A percentile compares a stretch with the other conserved stretches of the same genome.
Conservation (phyloP, 345 rosid species). For the Eucalyptus erythrocorys region DNA sequence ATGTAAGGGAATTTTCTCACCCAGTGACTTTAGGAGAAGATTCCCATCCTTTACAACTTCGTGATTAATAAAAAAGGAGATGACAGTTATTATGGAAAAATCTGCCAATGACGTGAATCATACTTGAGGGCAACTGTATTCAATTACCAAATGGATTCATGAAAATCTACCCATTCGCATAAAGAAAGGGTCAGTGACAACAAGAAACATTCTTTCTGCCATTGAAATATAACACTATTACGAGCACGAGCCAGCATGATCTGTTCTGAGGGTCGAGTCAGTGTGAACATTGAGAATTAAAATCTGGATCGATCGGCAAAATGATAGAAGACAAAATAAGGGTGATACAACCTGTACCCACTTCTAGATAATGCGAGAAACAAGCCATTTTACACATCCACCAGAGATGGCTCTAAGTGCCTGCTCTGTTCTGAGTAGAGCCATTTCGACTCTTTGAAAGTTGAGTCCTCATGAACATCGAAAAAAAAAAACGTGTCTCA, state of each 20-base stretch:
- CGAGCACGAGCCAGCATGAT: background rate
- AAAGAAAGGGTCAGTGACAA: background rate
- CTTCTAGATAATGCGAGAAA: background rate
- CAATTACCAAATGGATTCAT: background rate
- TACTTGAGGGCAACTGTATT: background rate
- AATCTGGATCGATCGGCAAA: background rate
- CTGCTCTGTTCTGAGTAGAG: background rate
- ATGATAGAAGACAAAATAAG: background rate
- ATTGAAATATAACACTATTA: background rate
- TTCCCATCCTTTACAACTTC: background rate
- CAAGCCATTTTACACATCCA: background rate
- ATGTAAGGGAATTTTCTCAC: background rate
- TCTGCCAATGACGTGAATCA: background rate
- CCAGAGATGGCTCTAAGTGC: background rate
- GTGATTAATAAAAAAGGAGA: rapidly evolving
- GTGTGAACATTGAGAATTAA: background rate
- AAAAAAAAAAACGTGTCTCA: too few relatives aligned
- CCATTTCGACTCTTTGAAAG: background rate
- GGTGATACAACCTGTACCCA: background rate
- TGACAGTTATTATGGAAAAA: background rate
- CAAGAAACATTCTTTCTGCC: background rate
- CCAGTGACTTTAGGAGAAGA: background rate
- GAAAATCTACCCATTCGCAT: background rate
- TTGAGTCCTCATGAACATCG: background rate
- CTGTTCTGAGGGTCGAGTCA: background rate